phyloP scores from a whole-genome alignment of 2,329 filamentous ascomycete species.

The Beauveria scarabaeidicola region DNA sequence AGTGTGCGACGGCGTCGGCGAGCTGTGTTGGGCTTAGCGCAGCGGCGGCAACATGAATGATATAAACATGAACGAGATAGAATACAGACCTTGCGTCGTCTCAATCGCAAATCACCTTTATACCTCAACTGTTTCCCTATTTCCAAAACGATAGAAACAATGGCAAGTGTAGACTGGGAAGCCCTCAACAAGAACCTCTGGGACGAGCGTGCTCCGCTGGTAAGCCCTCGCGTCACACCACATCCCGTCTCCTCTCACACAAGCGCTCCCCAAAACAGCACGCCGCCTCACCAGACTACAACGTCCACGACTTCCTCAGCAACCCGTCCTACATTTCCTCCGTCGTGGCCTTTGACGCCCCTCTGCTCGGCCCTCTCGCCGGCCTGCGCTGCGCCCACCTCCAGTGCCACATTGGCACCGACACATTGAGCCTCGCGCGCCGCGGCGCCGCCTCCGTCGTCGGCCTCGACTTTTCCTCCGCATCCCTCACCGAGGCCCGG shows the following conservation, averaged over 20 bases:
- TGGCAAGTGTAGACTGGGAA: slow-evolving; percentile 11
- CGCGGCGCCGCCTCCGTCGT: slow-evolving; percentile 14
- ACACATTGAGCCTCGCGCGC: slow-evolving; percentile 13
- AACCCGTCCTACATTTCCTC: slow-evolving; percentile 4
- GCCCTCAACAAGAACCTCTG: slow-evolving; percentile 9
- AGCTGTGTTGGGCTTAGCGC: not conserved
- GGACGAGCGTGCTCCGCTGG: slow-evolving; percentile 14
- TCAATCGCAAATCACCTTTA: too few relatives aligned
- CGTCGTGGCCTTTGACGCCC: slow-evolving; percentile 10
- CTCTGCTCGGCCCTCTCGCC: slow-evolving; percentile 8
- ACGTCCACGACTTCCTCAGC: slow-evolving; percentile 3
- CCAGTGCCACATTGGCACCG: slow-evolving; percentile 16
- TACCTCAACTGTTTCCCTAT: not conserved
- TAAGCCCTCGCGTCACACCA: not conserved
- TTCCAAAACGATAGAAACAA: not conserved
- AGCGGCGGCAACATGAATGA: not conserved
- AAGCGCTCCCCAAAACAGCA: slow-evolving; percentile 3
- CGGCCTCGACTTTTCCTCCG: slow-evolving; percentile 14
- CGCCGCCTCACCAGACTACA: slow-evolving; percentile 11
- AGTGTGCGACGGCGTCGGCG: not conserved
- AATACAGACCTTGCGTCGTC: not conserved
- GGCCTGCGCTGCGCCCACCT: slow-evolving; percentile 13
- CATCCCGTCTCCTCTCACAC: not conserved
- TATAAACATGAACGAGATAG: too few relatives aligned
- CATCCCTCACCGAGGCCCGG: slow-evolving; percentile 10